Base-by-base conservation (phyloP, 495 filamentous ascomycete species). In the Penicillium mononematosum region DNA sequence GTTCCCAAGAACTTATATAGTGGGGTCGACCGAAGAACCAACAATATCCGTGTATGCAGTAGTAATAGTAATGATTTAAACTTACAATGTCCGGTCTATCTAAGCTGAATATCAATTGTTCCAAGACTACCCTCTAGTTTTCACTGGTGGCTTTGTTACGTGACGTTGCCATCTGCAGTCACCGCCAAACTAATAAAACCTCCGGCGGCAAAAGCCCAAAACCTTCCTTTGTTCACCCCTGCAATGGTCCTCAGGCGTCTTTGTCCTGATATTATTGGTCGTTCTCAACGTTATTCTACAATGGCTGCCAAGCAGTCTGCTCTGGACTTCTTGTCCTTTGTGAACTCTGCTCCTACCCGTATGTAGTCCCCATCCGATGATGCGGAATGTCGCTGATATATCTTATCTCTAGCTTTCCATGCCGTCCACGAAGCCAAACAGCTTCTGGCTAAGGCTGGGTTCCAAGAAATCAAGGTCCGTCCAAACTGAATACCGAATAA, bases 331-430 rank as follows among this genome's bases (percentile, higher is more conserved):
- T 71, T 97, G 64, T 88, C 89, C 69, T 98, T 96, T 77, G 86
- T 98, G 69, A 94, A 97, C 74, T 88, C 88, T 53, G 96, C 92
- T 48, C 94, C 95, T 12, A 96, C 92, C 56, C 93, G 94, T 98
- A 84, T 59, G 24, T 52, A n/a, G 34, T 56, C 27, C 55, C 48
- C 20, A 27, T 45, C 52, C 32, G 10, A 45, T 46, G 32, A 31
- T 45, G 43, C 53, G 45, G 44, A 59, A 45, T 32, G 42, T 51
- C 24, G 17, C 67, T 72, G 56, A 74, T 65, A 24, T 55, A 27
- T 57, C 45, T 42, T 39, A 27, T 39, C 39, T 31, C 50, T 56
- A 98, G 94, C 94, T 53, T 98, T 96, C 77, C 94, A 98, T 77
- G 95, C 92, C 43, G 92, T 98, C 51, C 81, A 85, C 57, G 89